Base-by-base conservation (phyloP, 2,329 filamentous ascomycete species). In the Diaporthe humulicola region DNA sequence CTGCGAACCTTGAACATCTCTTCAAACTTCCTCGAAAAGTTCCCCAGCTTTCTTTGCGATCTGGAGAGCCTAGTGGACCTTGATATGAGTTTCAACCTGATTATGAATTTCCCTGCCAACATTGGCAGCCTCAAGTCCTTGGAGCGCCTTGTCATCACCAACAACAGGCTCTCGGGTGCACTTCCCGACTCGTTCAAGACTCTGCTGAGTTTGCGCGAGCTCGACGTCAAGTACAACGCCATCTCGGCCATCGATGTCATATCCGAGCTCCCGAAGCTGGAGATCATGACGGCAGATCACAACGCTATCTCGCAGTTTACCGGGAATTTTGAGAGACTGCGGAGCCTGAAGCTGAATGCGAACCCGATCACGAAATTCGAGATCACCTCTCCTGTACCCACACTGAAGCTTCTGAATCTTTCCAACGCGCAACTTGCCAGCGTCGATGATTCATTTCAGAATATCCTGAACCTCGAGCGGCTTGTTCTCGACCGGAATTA, bases 301-400 rank as follows among this genome's bases (percentile, higher is more conserved):
- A 99, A 99, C 83, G 90, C 91, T 64, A 94, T 99, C 64, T 97
- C 96, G 0, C 93, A 94, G 66, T 98, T 98, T 80, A 92, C 94
- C 77, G 96, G 96, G 54, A 92, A 91, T n/a, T 99, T 99, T 80
- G 90, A 94, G 60, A 93, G 93, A 77, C 90, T 99, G 30, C 92
- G 95, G 73, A 93, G 94, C 52, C 87, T 99, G 73, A 95, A 96
- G 80, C 88, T 99, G 77, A 98, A 99, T 82, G 96, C 97, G 76
- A 98, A 98, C 81, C 97, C 97, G 0, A 91, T 99, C 76, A 98
- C 97, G 22, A 95, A 95, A 76, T 99, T 99, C 78, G 95, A 97
- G 79, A 90, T 99, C 56, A 91, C 90, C 64, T 88, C 90, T 45
- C 89, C 93, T 3, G 91, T 98, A 22, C 94, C 95, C 22, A 96